Conservation (phyloP, 257 asterid species). For the Echium plantagineum region DNA sequence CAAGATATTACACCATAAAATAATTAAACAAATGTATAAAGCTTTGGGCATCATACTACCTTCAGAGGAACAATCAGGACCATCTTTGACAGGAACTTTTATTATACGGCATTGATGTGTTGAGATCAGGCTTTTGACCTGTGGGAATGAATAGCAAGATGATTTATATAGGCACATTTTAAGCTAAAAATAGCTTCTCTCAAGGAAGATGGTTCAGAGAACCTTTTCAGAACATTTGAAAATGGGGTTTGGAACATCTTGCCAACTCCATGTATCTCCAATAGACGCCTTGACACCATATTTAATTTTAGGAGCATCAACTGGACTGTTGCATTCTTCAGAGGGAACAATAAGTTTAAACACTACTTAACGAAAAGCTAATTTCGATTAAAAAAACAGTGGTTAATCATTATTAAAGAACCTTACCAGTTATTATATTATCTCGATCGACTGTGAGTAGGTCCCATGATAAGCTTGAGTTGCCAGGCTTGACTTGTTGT, state of each 20-base stretch:
- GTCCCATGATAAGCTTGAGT: slow-evolving; percentile 60
- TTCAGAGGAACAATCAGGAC: slow-evolving; percentile 37
- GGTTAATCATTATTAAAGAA: no score
- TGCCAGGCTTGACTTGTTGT: slow-evolving; percentile 49
- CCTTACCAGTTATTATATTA: slow-evolving; percentile 56
- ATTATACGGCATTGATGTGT: slow-evolving; percentile 40
- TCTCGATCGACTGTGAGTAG: slow-evolving; percentile 62
- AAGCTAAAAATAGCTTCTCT: no score
- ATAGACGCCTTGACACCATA: slow-evolving; percentile 35
- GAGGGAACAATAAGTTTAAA: slow-evolving; percentile 3
- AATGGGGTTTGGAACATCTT: slow-evolving; percentile 50
- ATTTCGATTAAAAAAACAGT: no score
- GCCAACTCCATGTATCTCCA: slow-evolving; percentile 63
- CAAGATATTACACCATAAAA: no score
- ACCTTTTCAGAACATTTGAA: slow-evolving; percentile 58
- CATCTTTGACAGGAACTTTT: slow-evolving; percentile 51
- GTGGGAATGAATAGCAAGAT: slow-evolving; percentile 3
- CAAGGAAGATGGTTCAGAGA: background rate
- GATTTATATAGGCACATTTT: no score
- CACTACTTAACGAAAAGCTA: no score
- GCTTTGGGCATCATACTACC: slow-evolving; percentile 25
- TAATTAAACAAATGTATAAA: no score
- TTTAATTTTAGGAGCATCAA: slow-evolving; percentile 60
- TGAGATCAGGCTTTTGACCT: slow-evolving; percentile 54
- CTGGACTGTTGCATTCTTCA: slow-evolving; percentile 72